A percentile compares a stretch with the other conserved stretches of the same genome.
Evolutionary conservation across 2,329 filamentous ascomycete species (phyloP).

Genomic region (Alternaria ethzedia): DNA sequence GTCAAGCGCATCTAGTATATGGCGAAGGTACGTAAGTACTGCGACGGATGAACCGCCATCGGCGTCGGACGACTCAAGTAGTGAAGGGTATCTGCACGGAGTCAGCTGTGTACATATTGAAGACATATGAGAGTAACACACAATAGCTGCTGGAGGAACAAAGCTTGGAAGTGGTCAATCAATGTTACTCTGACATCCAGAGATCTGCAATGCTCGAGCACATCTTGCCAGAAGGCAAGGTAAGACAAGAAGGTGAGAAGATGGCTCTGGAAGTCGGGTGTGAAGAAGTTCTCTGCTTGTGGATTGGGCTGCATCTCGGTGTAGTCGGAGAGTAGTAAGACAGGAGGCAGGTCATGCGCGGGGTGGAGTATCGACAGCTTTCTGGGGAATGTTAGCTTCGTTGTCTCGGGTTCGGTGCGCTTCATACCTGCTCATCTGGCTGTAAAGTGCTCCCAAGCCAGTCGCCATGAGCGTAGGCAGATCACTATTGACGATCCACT

Average conservation of each 20-base stretch:
- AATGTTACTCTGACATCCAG: constrained; percentile 90
- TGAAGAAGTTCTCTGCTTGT: constrained; percentile 72
- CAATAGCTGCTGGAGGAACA: constrained; percentile 93
- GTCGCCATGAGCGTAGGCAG: constrained; percentile 97
- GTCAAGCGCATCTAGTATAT: constrained; percentile 88
- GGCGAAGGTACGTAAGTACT: constrained; percentile 88
- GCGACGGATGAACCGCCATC: constrained; percentile 97
- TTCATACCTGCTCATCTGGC: constrained; percentile 66
- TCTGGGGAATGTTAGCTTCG: constrained; percentile 48
- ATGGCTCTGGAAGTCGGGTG: constrained; percentile 79
- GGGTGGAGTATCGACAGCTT: constrained; percentile 83
- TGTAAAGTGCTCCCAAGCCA: constrained; percentile 80
- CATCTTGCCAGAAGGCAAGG: constrained; percentile 96
- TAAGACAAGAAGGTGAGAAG: constrained; percentile 94
- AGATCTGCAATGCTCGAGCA: constrained; percentile 92
- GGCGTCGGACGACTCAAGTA: constrained; percentile 95
- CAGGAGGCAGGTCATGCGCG: constrained; percentile 76
- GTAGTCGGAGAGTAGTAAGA: constrained; percentile 90
- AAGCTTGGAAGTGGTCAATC: constrained; percentile 94
- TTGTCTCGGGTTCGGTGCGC: neutral
- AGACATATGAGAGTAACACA: constrained; percentile 53
- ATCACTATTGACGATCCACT: constrained; percentile 97
- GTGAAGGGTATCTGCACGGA: constrained; percentile 78
- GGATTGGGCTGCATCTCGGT: constrained; percentile 72
- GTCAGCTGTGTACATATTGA: constrained; percentile 15